Evolutionary conservation across 1,139 yeast species (phyloP), one percentile per base, ranked within the genome.

Genomic region (Candida sp.): DNA sequence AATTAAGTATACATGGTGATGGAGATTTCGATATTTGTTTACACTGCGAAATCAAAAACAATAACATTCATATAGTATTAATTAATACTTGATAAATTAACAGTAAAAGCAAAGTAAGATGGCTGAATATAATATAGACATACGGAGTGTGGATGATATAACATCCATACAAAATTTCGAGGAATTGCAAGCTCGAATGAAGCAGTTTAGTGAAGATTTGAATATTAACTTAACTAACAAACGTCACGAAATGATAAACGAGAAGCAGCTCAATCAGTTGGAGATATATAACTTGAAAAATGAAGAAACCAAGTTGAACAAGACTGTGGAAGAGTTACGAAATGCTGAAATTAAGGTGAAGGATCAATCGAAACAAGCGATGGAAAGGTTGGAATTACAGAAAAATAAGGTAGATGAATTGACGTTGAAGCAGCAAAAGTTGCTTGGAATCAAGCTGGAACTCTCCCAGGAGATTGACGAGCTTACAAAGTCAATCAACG

Each of bases 391-490:
- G 21, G 60, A 59, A 38, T 52, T 56, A 49, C 62, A 62, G 42
- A 62, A 56, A 41, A 48, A 52, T 19, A 62, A 61, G 44, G 66
- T 68, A 3, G 62, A 63, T 33, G 64, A 63, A 12, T 55, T 69
- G 38, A 43, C 50, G 6, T 37, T 45, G 6, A 65, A 64, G 40
- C 63, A 65, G 35, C 45, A 51, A 5, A 50, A 51, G 15, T 53
- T 68, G 34, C 41, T 46, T 3, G 45, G 44, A 4, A 57, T 52
- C n/a, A 66, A 65, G 33, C 42, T 42, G 1, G 57, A 57, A 19
- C 48, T 73, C 19, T 61, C 57, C 22, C 42, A 45, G 0, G 63
- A 66, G 33, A 63, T 73, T 2, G 54, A 55, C 5, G 49, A 52
- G n/a, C 45, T 68, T 32, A 53, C 60, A n/a, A 43, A 47, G 1